Percentiles rank a stretch among this genome's conserved stretches.
Evolutionary conservation across 805 yeast genomes (phyloP).

Genomic region (Kluyveromyces lactis): DNA sequence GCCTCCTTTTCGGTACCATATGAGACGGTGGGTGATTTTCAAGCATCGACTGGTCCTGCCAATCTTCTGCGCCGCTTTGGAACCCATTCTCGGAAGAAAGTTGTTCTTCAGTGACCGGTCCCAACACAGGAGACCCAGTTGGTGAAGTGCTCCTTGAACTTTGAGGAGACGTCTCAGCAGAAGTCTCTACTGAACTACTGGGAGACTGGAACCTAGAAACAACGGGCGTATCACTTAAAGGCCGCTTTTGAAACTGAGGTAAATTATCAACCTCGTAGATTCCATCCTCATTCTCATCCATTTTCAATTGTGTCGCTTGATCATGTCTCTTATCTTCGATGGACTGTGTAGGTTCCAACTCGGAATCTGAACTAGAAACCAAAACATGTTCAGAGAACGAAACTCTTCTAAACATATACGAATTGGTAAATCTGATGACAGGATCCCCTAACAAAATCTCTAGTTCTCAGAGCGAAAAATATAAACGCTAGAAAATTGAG

Average conservation of each 20-base stretch:
- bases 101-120: background rate
- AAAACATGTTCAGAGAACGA: slow-evolving; percentile 13
- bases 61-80: background rate
- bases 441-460: too few relatives aligned
- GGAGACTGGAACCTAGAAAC: slow-evolving; percentile 53
- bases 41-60: background rate
- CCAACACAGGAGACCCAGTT: background rate
- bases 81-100: background rate
- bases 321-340: slow-evolving; percentile 4
- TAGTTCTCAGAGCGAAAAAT: too few relatives aligned
- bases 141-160: slow-evolving; percentile 12
- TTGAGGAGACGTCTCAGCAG: slow-evolving; percentile 26
- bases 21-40: slow-evolving; percentile 11
- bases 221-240: slow-evolving; percentile 68
- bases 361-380: slow-evolving; percentile 17
- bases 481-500: too few relatives aligned
- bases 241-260: slow-evolving; percentile 62
- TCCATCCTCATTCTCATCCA: slow-evolving; percentile 6
- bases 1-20: slow-evolving; percentile 39
- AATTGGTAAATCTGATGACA: too few relatives aligned
- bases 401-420: slow-evolving; percentile 15
- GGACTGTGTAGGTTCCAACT: slow-evolving; percentile 15
- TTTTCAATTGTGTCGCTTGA: slow-evolving; percentile 14
- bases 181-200: slow-evolving; percentile 24
- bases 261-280: slow-evolving; percentile 8